Conservation (phyloP, 495 filamentous ascomycete species). For the Staphylotrichum longicolle region DNA sequence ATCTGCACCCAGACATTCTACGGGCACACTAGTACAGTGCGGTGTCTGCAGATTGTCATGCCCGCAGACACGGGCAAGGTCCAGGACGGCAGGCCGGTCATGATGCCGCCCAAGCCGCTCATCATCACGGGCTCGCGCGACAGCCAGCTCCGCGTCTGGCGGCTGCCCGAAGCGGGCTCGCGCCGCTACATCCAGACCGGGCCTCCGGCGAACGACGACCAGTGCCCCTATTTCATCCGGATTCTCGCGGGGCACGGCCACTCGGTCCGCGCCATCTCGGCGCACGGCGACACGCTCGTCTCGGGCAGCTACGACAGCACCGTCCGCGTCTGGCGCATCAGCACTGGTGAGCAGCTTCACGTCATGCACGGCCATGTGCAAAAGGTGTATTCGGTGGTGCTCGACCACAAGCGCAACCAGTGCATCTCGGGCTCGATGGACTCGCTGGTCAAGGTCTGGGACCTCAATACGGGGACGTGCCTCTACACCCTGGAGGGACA, state of each 20-base stretch:
- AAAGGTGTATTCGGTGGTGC: conserved; percentile 97
- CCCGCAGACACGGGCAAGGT: conserved; percentile 73
- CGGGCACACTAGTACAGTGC: conserved; percentile 94
- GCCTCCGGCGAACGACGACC: conserved; percentile 70
- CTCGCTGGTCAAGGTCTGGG: conserved; percentile 97
- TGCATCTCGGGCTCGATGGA: conserved; percentile 99
- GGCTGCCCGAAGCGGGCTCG: conserved; percentile 79
- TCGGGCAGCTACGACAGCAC: conserved; percentile 97
- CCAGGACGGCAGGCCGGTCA: conserved; percentile 69
- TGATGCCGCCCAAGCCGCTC: conserved; percentile 87
- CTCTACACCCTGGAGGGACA: conserved; percentile 93
- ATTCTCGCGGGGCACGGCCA: conserved; percentile 82
- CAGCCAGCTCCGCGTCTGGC: conserved; percentile 92
- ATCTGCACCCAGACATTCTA: conserved; percentile 93
- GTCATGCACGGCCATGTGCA: conserved; percentile 83
- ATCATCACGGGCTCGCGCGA: conserved; percentile 98
- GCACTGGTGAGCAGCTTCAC: conserved; percentile 85
- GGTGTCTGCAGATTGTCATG: conserved; percentile 92
- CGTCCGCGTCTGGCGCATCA: conserved; percentile 96
- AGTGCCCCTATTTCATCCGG: conserved; percentile 93
- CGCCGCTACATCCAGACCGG: conserved; percentile 71
- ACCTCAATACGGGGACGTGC: conserved; percentile 79
- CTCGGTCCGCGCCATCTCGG: conserved; percentile 97
- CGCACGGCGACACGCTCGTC: conserved; percentile 94
- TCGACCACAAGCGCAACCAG: conserved; percentile 86